Percentiles rank a stretch among this genome's conserved stretches.
Conservation (phyloP, 306 rosid species). For the Gillenia trifoliata region DNA sequence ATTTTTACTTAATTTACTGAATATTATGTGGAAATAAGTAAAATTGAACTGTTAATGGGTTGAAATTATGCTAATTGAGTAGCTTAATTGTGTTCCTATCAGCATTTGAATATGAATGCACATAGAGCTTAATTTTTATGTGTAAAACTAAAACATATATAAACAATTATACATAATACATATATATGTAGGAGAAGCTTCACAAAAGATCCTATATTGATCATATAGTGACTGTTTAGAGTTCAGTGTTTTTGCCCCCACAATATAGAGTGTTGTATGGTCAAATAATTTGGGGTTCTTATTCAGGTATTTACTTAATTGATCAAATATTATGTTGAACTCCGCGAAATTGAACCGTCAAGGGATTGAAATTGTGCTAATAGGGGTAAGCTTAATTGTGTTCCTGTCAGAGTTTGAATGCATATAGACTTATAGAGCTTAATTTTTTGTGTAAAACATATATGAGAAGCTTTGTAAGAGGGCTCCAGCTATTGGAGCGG, state of each 20-base stretch:
- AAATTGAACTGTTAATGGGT: neutral
- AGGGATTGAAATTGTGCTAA: neutral
- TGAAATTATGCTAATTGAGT: neutral
- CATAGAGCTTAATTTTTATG: neutral
- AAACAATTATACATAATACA: rapidly evolving
- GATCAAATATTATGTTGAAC: neutral
- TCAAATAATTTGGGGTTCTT: no score
- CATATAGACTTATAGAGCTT: neutral
- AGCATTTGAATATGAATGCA: neutral
- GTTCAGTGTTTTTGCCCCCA: neutral
- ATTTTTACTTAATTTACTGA: neutral
- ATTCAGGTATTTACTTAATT: neutral
- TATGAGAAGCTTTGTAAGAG: no score
- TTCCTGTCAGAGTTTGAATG: no score
- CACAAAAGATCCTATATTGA: neutral
- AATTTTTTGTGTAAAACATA: no score
- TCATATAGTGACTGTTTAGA: neutral
- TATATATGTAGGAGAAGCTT: no score
- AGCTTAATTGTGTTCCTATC: neutral
- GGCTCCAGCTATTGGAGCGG: no score
- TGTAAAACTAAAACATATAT: no score
- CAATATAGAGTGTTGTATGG: no score
- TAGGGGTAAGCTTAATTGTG: neutral
- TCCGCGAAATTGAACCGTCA: neutral
- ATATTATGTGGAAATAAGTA: neutral